These are phyloP conservation scores for Botrytis galanthina DNA, from an alignment of 2,329 filamentous ascomycete species.

Conservation along the genomic window DNA sequence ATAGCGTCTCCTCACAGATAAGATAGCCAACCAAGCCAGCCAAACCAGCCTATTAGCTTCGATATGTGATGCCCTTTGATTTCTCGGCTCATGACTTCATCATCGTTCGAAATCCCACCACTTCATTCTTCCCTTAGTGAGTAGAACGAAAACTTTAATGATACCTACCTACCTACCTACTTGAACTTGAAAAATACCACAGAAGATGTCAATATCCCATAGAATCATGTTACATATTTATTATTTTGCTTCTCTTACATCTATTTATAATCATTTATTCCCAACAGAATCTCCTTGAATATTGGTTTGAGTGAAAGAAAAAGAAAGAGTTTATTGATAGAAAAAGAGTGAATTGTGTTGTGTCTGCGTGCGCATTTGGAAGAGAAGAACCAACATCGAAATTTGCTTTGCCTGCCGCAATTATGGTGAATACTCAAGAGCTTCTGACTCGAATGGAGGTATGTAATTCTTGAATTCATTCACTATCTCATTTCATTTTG, in stretches of 20 bases:
- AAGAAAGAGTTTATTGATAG: neutral
- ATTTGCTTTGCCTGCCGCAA: neutral
- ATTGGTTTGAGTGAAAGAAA: neutral
- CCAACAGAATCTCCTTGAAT: neutral
- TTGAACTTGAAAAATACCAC: neutral
- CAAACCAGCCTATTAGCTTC: neutral
- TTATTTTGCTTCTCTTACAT: neutral
- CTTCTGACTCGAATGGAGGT: constrained; percentile 17
- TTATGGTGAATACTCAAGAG: constrained; percentile 15
- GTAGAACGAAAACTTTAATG: neutral
- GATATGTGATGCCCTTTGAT: neutral
- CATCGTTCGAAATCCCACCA: neutral
- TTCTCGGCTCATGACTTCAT: constrained; percentile 9
- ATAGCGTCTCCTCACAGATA: neutral
- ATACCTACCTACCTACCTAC: neutral
- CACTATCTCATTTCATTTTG: neutral
- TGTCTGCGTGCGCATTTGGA: neutral
- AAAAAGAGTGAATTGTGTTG: neutral
- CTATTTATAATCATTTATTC: neutral
- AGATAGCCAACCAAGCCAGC: neutral
- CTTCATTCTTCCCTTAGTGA: neutral
- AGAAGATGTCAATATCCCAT: neutral
- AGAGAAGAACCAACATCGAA: neutral
- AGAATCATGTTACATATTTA: neutral
- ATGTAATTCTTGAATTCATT: neutral